Conservation (phyloP, 148 eudicot genomes). For the Rhododendron henanense region DNA sequence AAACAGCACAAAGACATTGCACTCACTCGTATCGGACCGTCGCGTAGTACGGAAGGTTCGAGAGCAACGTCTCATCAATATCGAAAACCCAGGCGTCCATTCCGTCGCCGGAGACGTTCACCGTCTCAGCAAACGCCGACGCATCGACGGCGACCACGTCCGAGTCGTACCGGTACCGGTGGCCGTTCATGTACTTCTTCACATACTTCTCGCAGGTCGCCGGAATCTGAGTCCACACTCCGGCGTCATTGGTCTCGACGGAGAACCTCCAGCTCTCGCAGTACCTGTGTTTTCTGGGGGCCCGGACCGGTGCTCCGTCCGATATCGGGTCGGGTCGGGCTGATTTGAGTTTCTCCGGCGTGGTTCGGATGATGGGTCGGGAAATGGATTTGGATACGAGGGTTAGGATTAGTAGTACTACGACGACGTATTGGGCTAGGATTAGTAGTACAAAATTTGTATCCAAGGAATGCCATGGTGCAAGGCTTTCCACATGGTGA, state of each 20-base stretch:
- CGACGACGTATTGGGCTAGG: no score
- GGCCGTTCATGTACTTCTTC: background rate
- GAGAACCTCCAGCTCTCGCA: constrained; percentile 81
- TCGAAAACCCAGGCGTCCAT: constrained; percentile 80
- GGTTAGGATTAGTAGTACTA: no score
- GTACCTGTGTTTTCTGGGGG: constrained; percentile 26
- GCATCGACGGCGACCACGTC: constrained; percentile 29
- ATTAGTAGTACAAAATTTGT: no score
- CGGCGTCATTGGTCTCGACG: constrained; percentile 71
- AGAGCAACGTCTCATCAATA: constrained; percentile 78
- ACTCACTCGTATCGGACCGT: constrained; percentile 67
- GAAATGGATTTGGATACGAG: no score
- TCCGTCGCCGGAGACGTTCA: constrained; percentile 38
- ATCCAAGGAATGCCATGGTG: background rate
- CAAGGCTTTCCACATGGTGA: no score
- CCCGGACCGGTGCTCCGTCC: background rate
- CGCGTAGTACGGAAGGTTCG: constrained; percentile 59
- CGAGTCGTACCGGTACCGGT: constrained; percentile 37
- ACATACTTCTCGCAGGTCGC: constrained; percentile 33
- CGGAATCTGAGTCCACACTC: constrained; percentile 48
- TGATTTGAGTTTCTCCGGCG: no score
- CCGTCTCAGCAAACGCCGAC: constrained; percentile 38
- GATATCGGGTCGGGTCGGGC: background rate
- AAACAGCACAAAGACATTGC: background rate
- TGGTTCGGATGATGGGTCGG: no score